Percentiles rank a stretch among this genome's conserved stretches.
Conservation (phyloP, 129 eudicot species). For the Flaveria ramosissima region DNA sequence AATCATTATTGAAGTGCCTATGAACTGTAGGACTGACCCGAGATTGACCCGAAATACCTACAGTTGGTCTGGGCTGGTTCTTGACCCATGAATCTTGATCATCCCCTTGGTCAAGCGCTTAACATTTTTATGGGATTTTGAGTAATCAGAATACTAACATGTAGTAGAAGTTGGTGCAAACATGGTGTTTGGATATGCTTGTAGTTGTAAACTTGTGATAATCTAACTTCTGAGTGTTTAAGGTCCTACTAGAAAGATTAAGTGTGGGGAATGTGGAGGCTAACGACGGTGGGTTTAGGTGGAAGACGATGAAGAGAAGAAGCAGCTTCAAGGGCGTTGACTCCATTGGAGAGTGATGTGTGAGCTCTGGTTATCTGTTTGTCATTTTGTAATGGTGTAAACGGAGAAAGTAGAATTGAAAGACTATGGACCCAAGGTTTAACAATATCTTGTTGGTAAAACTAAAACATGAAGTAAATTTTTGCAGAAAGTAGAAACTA, state of each 20-base stretch:
- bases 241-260: too few relatives aligned
- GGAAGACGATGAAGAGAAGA: constrained; percentile 39
- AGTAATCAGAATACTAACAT: not conserved
- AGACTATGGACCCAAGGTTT: not conserved
- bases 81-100: too few relatives aligned
- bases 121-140: not conserved
- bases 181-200: not conserved
- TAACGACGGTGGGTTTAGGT: constrained; percentile 19
- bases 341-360: constrained; percentile 33
- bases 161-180: not conserved
- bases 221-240: not conserved
- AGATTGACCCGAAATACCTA: too few relatives aligned
- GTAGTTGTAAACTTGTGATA: not conserved
- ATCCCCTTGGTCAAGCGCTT: not conserved
- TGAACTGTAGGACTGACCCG: too few relatives aligned
- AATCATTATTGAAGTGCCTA: not conserved
- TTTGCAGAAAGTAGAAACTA: too few relatives aligned
- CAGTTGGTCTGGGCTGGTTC: too few relatives aligned
- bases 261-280: constrained; percentile 46
- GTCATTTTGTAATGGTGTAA: constrained; percentile 19
- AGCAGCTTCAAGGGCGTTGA: constrained; percentile 44
- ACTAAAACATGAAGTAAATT: too few relatives aligned
- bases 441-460: too few relatives aligned
- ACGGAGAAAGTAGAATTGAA: not conserved
- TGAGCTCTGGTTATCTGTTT: not conserved